Evolutionary conservation across 2,329 filamentous ascomycete genomes (phyloP).

Genomic region (Xylaria sp.): DNA sequence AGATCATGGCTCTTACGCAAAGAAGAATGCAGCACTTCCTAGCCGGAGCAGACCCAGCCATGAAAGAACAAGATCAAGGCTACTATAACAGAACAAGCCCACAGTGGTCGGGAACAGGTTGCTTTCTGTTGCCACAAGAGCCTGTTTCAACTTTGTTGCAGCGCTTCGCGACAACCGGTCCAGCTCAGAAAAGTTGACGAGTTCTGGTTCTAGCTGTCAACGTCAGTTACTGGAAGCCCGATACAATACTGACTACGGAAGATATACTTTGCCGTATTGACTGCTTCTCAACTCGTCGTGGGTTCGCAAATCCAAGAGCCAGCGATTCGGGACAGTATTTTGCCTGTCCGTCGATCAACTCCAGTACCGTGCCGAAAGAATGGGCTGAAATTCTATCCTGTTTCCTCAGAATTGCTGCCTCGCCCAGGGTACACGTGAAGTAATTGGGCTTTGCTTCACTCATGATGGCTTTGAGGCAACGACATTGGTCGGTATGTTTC

Average conservation of each 20-base stretch:
- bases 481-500: not conserved
- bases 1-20: slow-evolving; percentile 40
- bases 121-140: not conserved
- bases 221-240: not conserved
- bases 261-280: not conserved
- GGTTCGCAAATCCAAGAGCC: slow-evolving; percentile 46
- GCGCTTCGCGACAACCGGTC: not conserved
- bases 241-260: not conserved
- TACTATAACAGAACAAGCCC: slow-evolving; percentile 53
- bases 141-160: not conserved
- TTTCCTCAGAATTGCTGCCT: slow-evolving; percentile 40
- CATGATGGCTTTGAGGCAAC: slow-evolving; percentile 7
- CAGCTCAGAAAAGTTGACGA: slow-evolving; percentile 1
- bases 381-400: slow-evolving; percentile 22
- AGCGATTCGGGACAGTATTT: slow-evolving; percentile 33
- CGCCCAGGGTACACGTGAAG: slow-evolving; percentile 57
- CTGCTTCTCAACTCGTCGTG: slow-evolving; percentile 4
- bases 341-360: slow-evolving; percentile 47
- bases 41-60: slow-evolving; percentile 56
- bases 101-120: slow-evolving; percentile 40
- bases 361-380: slow-evolving; percentile 41
- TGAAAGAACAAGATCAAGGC: slow-evolving; percentile 50
- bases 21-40: slow-evolving; percentile 50
- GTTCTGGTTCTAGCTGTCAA: not conserved
- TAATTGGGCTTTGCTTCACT: slow-evolving; percentile 38